phyloP scores from a whole-genome alignment of 306 rosid species.

The Fagus crenata region DNA sequence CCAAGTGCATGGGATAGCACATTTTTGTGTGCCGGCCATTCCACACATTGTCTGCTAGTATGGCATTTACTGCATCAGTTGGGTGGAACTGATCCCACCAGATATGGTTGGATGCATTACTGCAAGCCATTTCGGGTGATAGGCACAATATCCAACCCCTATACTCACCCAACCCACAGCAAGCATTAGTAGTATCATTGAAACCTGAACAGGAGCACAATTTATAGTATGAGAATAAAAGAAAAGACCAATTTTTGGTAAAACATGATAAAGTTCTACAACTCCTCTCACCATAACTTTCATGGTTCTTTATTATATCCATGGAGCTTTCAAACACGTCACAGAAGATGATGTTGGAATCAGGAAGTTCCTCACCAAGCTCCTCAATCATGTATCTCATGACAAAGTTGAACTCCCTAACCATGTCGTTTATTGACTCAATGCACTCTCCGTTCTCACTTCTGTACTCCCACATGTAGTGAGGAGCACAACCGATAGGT shows the following conservation, averaged over 20 bases:
- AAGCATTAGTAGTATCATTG: slow-evolving; percentile 63
- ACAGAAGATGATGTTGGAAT: slow-evolving; percentile 64
- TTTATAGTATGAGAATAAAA: slow-evolving; percentile 22
- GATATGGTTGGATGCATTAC: slow-evolving; percentile 66
- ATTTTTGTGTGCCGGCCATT: slow-evolving; percentile 61
- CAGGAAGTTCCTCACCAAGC: slow-evolving; percentile 55
- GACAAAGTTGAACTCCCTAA: slow-evolving; percentile 69
- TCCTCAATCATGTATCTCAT: slow-evolving; percentile 71
- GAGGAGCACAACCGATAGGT: slow-evolving; percentile 91
- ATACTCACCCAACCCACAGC: slow-evolving; percentile 86
- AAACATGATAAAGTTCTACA: neutral
- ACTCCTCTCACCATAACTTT: slow-evolving; percentile 51
- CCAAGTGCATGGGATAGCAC: slow-evolving; percentile 76
- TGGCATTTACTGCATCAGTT: slow-evolving; percentile 78
- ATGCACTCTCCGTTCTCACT: slow-evolving; percentile 65
- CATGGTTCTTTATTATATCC: slow-evolving; percentile 72
- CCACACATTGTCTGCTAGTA: slow-evolving; percentile 83
- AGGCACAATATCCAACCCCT: slow-evolving; percentile 85
- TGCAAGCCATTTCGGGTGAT: slow-evolving; percentile 77
- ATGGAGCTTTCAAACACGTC: slow-evolving; percentile 70
- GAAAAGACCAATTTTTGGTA: slow-evolving; percentile 7
- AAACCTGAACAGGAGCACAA: slow-evolving; percentile 57
- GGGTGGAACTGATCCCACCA: slow-evolving; percentile 99
- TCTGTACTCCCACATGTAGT: slow-evolving; percentile 62
- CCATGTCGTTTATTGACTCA: slow-evolving; percentile 76